Percentiles rank a stretch among this genome's conserved stretches.
Evolutionary conservation across 345 rosid genomes (phyloP).

Genomic region (Draba incana): DNA sequence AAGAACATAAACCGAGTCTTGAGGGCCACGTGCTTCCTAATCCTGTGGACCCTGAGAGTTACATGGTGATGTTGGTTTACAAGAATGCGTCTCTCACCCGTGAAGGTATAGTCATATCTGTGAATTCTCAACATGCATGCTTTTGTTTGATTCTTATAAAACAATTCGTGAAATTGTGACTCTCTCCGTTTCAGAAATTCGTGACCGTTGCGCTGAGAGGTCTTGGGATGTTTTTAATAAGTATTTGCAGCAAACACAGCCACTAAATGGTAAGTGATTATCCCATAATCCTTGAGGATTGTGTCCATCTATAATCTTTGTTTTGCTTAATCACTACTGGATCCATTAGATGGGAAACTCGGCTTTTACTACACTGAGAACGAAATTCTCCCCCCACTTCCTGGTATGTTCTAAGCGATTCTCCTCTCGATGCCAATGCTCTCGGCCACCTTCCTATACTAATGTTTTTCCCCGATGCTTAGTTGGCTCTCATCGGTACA

Average conservation of each 20-base stretch:
- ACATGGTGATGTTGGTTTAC: conserved; percentile 90
- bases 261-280: conserved; percentile 64
- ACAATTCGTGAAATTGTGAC: not conserved
- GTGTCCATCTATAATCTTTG: conserved; percentile 25
- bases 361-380: conserved; percentile 95
- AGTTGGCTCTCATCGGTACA: conserved; percentile 86
- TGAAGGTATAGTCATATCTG: conserved; percentile 58
- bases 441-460: not conserved
- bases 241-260: conserved; percentile 68
- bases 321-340: conserved; percentile 35
- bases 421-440: not conserved
- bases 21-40: conserved; percentile 92
- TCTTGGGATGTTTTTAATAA: conserved; percentile 87
- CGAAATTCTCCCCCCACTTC: conserved; percentile 96
- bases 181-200: conserved; percentile 56
- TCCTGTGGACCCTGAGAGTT: conserved; percentile 88
- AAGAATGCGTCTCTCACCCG: conserved; percentile 91
- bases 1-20: conserved; percentile 70
- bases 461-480: conserved; percentile 23
- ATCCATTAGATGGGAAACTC: conserved; percentile 78
- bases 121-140: conserved; percentile 1
- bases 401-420: conserved; percentile 54
- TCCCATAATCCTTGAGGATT: not conserved
- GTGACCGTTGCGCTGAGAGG: conserved; percentile 61
- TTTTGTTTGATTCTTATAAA: conserved; percentile 10